Base-by-base conservation (phyloP, 2,329 filamentous ascomycete genomes). In the Cercospora sesami region DNA sequence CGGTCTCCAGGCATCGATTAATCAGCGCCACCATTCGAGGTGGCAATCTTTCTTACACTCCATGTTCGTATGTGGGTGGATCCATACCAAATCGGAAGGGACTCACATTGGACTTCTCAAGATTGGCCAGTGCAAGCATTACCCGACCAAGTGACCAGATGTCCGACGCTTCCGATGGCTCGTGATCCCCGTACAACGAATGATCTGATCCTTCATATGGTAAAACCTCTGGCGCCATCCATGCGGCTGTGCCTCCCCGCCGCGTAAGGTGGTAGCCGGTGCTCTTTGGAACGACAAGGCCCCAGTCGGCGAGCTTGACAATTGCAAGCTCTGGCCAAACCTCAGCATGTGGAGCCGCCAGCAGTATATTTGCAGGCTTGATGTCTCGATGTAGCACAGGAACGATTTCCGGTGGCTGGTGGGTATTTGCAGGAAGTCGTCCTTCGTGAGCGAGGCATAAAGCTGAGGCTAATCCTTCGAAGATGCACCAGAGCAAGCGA, bases 311-410 rank as follows among this genome's bases (percentile, higher is more conserved):
- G 33, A 69, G 4, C 55, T 69, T 69, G 1, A 64, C 16, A 2
- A 39, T 12, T 1, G 64, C 64, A n/a, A 69, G 28, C 5, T 57
- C 45, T 0, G 64, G 53, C 67, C 67, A 66, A 21, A 48, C 26
- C 4, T 45, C 42, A 16, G 14, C 12, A 26, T 55, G 39, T 4
- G 64, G 53, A n/a, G 26, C 14, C 8, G 51, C 60, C 5, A 69
- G 59, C 51, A 69, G 64, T 21, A 69, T 48, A 26, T 69, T 69
- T 9, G 4, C 36, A 12, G 68, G 65, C 48, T 69, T 69, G 48
- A 69, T 18, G 23, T 69, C 68, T 10, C 26, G 48, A 26, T 69
- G 65, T 16, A 65, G 42, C 18, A 69, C 12, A 8, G 30, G 31
- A 18, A 21, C 33, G 36, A 42, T 45, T 2, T 51, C 5, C 10